phyloP scores from a whole-genome alignment of 1,284 basidiomycete species.

The Meira nashicola region DNA sequence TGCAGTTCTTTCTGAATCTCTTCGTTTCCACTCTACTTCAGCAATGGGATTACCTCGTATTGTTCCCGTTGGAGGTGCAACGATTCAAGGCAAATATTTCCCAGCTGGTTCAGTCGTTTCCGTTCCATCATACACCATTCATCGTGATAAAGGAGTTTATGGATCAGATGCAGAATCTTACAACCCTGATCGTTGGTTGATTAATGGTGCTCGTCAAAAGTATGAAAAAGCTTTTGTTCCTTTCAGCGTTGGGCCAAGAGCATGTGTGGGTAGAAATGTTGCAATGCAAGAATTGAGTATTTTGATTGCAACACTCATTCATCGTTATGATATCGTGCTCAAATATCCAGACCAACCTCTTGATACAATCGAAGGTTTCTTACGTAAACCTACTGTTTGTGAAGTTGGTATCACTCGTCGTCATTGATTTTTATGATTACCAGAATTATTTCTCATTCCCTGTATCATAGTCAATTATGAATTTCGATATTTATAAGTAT shows the following conservation, averaged over 20 bases:
- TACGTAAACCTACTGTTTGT: constrained; percentile 34
- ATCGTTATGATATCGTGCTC: constrained; percentile 38
- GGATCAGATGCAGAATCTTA: constrained; percentile 72
- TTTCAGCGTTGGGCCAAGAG: constrained; percentile 41
- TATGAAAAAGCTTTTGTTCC: constrained; percentile 45
- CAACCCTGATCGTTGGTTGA: constrained; percentile 71
- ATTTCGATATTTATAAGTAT: too few relatives aligned
- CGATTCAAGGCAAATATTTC: constrained; percentile 57
- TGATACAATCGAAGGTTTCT: constrained; percentile 41
- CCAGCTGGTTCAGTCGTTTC: constrained; percentile 59
- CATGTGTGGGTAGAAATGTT: constrained; percentile 43
- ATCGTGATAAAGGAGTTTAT: constrained; percentile 68
- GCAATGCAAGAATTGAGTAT: constrained; percentile 39
- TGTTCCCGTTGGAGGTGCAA: constrained; percentile 32
- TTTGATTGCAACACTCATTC: constrained; percentile 35
- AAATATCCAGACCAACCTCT: constrained; percentile 28
- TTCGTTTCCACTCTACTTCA: constrained; percentile 71
- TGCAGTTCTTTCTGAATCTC: constrained; percentile 71
- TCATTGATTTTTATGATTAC: too few relatives aligned
- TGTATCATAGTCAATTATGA: too few relatives aligned
- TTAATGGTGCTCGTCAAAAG: constrained; percentile 52
- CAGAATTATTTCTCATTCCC: too few relatives aligned
- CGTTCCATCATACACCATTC: constrained; percentile 66
- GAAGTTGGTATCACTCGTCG: constrained; percentile 31
- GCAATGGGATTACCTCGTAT: constrained; percentile 64